Evolutionary conservation across 306 rosid species (phyloP), one percentile per base, ranked within the genome.

Genomic region (Crataegus laevigata): DNA sequence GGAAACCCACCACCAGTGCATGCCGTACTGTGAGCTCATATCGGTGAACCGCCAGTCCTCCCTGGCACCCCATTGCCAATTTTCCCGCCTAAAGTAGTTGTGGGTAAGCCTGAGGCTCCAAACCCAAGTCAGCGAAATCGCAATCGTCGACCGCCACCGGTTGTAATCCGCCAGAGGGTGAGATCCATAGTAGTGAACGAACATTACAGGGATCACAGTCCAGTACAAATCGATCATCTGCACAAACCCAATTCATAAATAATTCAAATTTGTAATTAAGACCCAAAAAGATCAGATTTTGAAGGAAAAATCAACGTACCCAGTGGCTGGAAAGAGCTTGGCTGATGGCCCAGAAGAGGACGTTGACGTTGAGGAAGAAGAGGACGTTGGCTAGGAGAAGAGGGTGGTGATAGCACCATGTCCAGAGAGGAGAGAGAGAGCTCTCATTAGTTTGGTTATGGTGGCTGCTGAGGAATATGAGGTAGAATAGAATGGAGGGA

Each of bases 41-140:
- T 90, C 91, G 21, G 91, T 84, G 83, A 94, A 91, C 80, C 98
- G 87, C 98, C 98, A 94, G 72, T 94, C 98, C 77, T 94, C 93
- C 75, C 91, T 90, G 4, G 88, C 89, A 55, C 98, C 98, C 97
- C 92, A 89, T 52, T 90, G 91, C 98, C 98, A 94, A 13, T 66
- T 79, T 57, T 94, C 98, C 69, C 97, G 83, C 76, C 98, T 85
- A 45, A 94, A 90, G 60, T 94, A 94, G 84, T 91, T 94, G 68
- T 94, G 98, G 65, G 77, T 50, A 28, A 94, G 91, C 87, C 98
- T 90, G 0, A 84, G 47, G 73, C 96, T 81, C 98, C 98, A 94
- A 8, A 89, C 73, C 91, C 92, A 91, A 38, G 90, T 91, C 91
- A 94, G 75, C 11, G 81, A 58, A 1, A 90, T 82, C 75, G 80